Evolutionary conservation across 805 yeast species (phyloP).

Genomic region (Saccharomyces jurei): DNA sequence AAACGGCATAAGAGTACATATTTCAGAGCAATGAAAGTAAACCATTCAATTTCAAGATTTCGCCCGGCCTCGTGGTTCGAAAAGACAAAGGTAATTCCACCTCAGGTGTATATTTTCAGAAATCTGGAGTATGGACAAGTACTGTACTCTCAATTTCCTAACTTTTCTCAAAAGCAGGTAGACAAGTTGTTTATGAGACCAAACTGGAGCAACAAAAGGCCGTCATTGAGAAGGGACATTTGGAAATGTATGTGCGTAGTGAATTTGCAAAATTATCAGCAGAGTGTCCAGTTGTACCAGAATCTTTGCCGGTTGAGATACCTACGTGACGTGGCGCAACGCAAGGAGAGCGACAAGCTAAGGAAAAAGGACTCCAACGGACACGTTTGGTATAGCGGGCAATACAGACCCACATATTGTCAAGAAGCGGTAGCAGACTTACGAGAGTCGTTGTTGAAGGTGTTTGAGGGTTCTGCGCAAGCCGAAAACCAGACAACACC

Average conservation of each 20-base stretch:
- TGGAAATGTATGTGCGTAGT: conserved; percentile 91
- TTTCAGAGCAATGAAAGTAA: not conserved
- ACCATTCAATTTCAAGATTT: conserved; percentile 31
- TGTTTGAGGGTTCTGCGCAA: conserved; percentile 3
- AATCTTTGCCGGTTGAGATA: conserved; percentile 67
- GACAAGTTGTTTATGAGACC: conserved; percentile 59
- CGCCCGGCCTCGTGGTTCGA: conserved; percentile 53
- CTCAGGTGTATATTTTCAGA: conserved; percentile 76
- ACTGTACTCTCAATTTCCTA: conserved; percentile 76
- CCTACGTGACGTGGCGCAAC: conserved; percentile 57
- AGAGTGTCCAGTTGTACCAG: conserved; percentile 65
- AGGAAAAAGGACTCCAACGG: conserved; percentile 70
- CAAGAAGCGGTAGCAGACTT: conserved; percentile 90
- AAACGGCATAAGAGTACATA: not conserved
- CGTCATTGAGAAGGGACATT: conserved; percentile 71
- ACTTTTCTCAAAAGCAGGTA: conserved; percentile 42
- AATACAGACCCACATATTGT: conserved; percentile 80
- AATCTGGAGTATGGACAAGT: conserved; percentile 88
- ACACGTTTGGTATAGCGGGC: conserved; percentile 78
- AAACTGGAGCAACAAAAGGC: conserved; percentile 82
- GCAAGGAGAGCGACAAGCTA: conserved; percentile 53
- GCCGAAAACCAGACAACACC: conserved; percentile 27
- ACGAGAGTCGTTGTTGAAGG: conserved; percentile 23
- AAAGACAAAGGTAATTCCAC: conserved; percentile 53
- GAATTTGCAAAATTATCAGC: conserved; percentile 48